Percentiles rank a stretch among this genome's conserved stretches.
phyloP scores from a whole-genome alignment of 2,329 filamentous ascomycete genomes.

The Xylariaceae sp. region DNA sequence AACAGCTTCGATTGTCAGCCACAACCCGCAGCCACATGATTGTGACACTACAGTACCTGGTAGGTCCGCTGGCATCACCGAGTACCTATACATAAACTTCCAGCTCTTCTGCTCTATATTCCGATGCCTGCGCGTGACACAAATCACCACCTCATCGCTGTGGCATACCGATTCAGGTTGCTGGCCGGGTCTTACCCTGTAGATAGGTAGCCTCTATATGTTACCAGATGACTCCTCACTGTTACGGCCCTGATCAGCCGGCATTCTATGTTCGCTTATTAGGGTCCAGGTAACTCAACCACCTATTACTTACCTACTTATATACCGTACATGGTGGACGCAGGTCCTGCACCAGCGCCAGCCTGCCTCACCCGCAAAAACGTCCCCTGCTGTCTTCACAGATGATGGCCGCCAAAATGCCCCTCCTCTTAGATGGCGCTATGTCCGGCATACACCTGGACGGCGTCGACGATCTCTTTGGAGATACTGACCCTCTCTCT shows the following conservation, averaged over 20 bases:
- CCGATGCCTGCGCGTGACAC: not conserved
- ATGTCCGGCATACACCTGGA: slow-evolving; percentile 57
- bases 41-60: too few relatives aligned
- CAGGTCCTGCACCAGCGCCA: not conserved
- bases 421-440: slow-evolving; percentile 51
- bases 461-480: slow-evolving; percentile 71
- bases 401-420: slow-evolving; percentile 42
- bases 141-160: not conserved
- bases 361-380: not conserved
- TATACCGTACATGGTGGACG: not conserved
- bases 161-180: not conserved
- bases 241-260: not conserved
- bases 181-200: not conserved
- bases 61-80: too few relatives aligned
- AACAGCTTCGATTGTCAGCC: too few relatives aligned
- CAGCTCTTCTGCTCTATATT: not conserved
- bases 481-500: slow-evolving; percentile 59
- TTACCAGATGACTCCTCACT: not conserved
- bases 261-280: not conserved
- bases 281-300: not conserved
- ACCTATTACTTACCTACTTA: not conserved
- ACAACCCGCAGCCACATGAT: not conserved
- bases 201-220: not conserved
- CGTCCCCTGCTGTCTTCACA: not conserved
- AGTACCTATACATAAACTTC: not conserved